Conservation (phyloP, 2,329 filamentous ascomycete species). For the Teratosphaeria nubilosa region DNA sequence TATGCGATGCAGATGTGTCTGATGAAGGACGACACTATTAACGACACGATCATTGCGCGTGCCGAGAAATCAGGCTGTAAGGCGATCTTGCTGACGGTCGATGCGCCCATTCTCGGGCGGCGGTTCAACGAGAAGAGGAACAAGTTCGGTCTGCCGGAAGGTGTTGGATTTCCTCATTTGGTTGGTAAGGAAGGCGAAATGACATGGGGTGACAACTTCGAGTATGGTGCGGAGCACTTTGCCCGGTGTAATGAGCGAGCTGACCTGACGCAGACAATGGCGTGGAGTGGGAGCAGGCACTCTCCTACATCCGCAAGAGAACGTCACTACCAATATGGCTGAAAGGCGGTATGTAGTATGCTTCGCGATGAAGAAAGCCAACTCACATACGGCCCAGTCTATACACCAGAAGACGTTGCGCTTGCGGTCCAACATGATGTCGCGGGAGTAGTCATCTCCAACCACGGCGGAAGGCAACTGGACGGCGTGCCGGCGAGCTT, state of each 20-base stretch:
- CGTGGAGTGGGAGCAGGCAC: not conserved
- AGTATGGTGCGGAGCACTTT: not conserved
- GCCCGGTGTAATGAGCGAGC: not conserved
- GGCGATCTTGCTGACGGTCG: slow-evolving; percentile 49
- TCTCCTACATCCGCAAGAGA: not conserved
- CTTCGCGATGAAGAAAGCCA: not conserved
- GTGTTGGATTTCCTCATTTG: not conserved
- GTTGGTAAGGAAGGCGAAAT: not conserved
- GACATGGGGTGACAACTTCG: not conserved
- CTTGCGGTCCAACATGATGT: slow-evolving; percentile 35
- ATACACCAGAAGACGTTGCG: slow-evolving; percentile 29
- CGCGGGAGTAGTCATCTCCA: slow-evolving; percentile 42
- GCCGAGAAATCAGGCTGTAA: slow-evolving; percentile 40
- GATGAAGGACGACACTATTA: slow-evolving; percentile 14
- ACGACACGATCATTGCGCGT: slow-evolving; percentile 32
- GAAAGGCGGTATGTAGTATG: not conserved
- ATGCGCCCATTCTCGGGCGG: slow-evolving; percentile 48
- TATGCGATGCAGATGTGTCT: not conserved
- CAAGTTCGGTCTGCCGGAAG: slow-evolving; percentile 8
- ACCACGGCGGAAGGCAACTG: slow-evolving; percentile 43
- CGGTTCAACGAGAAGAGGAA: slow-evolving; percentile 36
- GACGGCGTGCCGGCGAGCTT: slow-evolving; percentile 32
- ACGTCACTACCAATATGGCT: not conserved
- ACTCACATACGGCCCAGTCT: not conserved
- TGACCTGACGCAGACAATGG: not conserved